These are phyloP conservation scores for Xylaria arbuscula DNA, from an alignment of 2,329 filamentous ascomycete genomes.

Conservation along the genomic window DNA sequence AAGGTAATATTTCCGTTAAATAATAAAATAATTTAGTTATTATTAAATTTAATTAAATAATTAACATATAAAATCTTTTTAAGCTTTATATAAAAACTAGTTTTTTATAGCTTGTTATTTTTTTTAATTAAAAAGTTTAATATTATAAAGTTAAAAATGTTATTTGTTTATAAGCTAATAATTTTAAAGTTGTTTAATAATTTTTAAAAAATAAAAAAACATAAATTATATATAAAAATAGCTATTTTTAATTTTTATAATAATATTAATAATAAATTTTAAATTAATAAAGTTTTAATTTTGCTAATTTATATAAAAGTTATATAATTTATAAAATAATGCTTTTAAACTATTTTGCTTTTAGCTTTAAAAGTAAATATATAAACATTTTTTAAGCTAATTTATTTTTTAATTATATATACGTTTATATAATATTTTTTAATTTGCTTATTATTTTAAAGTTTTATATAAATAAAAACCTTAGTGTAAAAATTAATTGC, in stretches of 20 bases:
- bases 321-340: too few species aligned
- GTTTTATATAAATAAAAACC: too few species aligned
- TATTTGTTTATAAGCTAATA: conserved; percentile 3
- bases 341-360: too few species aligned
- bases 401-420: too few species aligned
- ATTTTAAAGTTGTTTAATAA: neutral
- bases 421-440: too few species aligned
- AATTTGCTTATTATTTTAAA: too few species aligned
- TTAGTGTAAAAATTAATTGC: neutral
- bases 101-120: conserved; percentile 1
- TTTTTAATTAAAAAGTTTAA: neutral
- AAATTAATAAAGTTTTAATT: too few species aligned
- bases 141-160: conserved; percentile 4
- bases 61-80: neutral
- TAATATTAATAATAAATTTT: neutral
- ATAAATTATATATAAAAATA: conserved; percentile 11
- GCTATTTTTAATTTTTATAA: conserved; percentile 4
- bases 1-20: neutral
- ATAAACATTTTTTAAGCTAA: too few species aligned
- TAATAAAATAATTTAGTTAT: neutral
- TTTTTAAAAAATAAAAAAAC: neutral
- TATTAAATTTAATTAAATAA: neutral
- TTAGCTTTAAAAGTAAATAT: too few species aligned
- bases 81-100: neutral
- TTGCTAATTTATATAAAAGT: too few species aligned